Conservation (phyloP, 139 green algal genomes). For the Auxenochlorella protothecoides region DNA sequence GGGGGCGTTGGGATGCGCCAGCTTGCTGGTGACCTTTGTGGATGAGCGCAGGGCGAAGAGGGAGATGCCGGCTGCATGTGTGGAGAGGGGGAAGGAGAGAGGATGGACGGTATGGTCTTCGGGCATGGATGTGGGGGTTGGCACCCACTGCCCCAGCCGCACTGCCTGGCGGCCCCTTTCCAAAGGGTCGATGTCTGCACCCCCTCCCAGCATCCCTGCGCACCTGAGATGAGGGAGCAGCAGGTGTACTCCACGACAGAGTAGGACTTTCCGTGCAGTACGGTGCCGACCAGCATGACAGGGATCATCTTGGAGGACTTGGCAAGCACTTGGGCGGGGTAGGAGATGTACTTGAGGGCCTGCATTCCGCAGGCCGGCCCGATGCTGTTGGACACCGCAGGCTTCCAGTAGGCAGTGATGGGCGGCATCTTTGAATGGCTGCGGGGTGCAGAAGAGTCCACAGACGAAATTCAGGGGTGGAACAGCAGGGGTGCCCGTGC, state of each 20-base stretch:
- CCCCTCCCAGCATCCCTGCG: neutral
- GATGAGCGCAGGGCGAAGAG: constrained; percentile 69
- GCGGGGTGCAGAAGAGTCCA: neutral
- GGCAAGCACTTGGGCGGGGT: constrained; percentile 85
- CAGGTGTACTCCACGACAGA: constrained; percentile 74
- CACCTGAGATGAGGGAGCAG: constrained; percentile 64
- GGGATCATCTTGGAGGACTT: constrained; percentile 98
- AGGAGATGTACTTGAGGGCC: constrained; percentile 92
- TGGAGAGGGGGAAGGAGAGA: neutral
- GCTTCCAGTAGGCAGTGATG: constrained; percentile 63
- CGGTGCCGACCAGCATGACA: constrained; percentile 86
- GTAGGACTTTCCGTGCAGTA: constrained; percentile 80
- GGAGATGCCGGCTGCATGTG: constrained; percentile 41
- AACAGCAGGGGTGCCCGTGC: no score
- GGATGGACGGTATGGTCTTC: neutral
- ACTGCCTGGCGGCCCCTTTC: neutral
- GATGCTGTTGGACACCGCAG: constrained; percentile 75
- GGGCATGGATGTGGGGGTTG: no score
- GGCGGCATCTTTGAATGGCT: constrained; percentile 9
- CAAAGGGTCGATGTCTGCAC: constrained; percentile 1
- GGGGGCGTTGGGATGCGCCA: constrained; percentile 69
- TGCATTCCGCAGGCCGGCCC: constrained; percentile 80
- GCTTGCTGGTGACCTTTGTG: constrained; percentile 45
- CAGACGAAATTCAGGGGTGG: no score
- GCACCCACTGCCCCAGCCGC: no score